These are phyloP conservation scores for Crithidia sp. DNA, from an alignment of 208 protist species.

Conservation along the genomic window DNA sequence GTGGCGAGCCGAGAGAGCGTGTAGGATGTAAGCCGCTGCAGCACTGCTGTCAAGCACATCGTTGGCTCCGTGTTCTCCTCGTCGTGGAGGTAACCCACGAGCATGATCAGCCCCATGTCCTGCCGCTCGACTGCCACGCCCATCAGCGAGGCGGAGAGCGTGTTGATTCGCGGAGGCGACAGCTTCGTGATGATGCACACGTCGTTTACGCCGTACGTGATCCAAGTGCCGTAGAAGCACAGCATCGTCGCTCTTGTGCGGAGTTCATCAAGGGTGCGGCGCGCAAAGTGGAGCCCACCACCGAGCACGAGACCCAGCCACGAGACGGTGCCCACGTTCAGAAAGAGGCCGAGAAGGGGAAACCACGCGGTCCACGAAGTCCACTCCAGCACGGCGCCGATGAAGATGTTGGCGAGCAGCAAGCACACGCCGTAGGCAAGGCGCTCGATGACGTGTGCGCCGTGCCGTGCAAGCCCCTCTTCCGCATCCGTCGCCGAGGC, in stretches of 20 bases:
- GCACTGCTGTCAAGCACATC: conserved; percentile 6
- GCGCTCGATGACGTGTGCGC: conserved; percentile 8
- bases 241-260: conserved; percentile 10
- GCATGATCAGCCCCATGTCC: background rate
- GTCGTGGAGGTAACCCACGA: background rate
- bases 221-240: conserved; percentile 23
- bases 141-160: background rate
- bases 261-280: background rate
- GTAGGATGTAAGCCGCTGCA: conserved; percentile 15
- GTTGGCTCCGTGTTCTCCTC: background rate
- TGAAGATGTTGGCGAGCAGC: conserved; percentile 21
- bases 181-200: conserved; percentile 12
- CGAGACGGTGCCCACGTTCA: conserved; percentile 2
- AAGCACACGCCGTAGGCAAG: conserved; percentile 18
- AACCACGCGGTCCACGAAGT: conserved; percentile 19
- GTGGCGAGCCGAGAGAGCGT: conserved; percentile 8
- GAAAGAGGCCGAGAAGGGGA: conserved; percentile 6
- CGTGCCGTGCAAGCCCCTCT: background rate
- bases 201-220: conserved; percentile 13
- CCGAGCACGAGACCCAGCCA: conserved; percentile 2
- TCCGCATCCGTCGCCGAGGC: background rate
- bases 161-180: conserved; percentile 3
- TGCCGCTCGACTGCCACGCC: background rate
- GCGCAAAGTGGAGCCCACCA: conserved; percentile 4
- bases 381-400: conserved; percentile 20